These are phyloP conservation scores for Amanita inopinata DNA, from an alignment of 768 basidiomycete genomes.

Conservation along the genomic window DNA sequence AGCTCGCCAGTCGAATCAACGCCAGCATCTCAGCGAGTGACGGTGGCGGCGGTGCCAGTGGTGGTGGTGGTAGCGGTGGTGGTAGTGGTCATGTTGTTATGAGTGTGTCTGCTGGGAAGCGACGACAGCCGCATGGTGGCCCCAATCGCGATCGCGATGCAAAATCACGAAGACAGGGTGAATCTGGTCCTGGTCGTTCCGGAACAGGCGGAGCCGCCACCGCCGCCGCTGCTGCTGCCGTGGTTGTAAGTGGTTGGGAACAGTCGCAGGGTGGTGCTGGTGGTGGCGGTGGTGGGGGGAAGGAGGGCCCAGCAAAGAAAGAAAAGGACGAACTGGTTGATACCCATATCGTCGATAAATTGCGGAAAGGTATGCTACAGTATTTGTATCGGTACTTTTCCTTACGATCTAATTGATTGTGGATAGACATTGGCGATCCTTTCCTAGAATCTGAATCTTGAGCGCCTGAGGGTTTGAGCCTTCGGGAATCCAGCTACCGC, in stretches of 20 bases:
- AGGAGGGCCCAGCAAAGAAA: slow-evolving; percentile 29
- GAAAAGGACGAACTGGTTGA: slow-evolving; percentile 53
- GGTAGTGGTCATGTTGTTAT: not conserved
- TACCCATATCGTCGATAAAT: slow-evolving; percentile 34
- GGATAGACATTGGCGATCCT: slow-evolving; percentile 45
- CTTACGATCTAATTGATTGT: slow-evolving; percentile 4
- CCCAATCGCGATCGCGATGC: slow-evolving; percentile 35
- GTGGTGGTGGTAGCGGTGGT: not conserved
- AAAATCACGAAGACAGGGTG: slow-evolving; percentile 40
- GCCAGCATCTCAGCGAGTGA: slow-evolving; percentile 17
- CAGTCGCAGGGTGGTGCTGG: slow-evolving; percentile 7
- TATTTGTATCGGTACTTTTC: not conserved
- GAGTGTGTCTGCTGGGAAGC: slow-evolving; percentile 3
- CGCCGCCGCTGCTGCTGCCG: too few species aligned
- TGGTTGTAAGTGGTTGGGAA: not conserved
- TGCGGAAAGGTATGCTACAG: slow-evolving; percentile 50
- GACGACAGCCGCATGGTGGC: slow-evolving; percentile 16
- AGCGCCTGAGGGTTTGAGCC: too few species aligned
- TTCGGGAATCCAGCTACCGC: too few species aligned
- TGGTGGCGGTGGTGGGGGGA: slow-evolving; percentile 16
- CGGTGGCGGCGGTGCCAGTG: slow-evolving; percentile 14
- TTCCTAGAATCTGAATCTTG: slow-evolving; percentile 28
- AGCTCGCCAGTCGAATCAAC: slow-evolving; percentile 26
- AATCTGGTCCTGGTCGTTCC: slow-evolving; percentile 24
- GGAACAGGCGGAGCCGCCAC: slow-evolving; percentile 15